Conservation (phyloP, 768 basidiomycete species). For the Naganishia vaughanmartiniae region DNA sequence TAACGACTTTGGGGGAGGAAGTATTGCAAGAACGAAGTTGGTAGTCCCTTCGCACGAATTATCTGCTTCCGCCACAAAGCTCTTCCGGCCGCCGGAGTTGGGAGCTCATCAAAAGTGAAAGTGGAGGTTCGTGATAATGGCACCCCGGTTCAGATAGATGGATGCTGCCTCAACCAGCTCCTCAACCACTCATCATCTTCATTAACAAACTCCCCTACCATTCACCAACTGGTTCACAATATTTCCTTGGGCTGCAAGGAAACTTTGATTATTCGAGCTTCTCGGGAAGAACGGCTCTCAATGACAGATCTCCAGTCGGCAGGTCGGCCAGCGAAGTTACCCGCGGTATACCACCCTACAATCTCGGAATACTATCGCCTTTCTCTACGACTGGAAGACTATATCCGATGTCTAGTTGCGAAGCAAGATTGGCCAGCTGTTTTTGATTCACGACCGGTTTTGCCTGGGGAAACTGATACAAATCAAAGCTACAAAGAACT, state of each 20-base stretch:
- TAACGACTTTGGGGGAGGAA: too few relatives aligned
- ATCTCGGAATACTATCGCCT: slow-evolving; percentile 45
- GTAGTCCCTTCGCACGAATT: background rate
- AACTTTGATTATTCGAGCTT: too few relatives aligned
- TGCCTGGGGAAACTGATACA: background rate
- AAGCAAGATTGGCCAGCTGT: slow-evolving; percentile 1
- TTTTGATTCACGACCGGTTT: background rate
- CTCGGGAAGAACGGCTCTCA: too few relatives aligned
- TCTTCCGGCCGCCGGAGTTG: too few relatives aligned
- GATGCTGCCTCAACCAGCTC: too few relatives aligned
- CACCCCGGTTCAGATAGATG: background rate
- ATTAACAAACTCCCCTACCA: too few relatives aligned
- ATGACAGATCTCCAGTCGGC: background rate
- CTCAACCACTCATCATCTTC: too few relatives aligned
- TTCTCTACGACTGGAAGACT: slow-evolving; percentile 36
- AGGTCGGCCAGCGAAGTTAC: background rate
- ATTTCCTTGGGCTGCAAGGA: too few relatives aligned
- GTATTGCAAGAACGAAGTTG: too few relatives aligned
- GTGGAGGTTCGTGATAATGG: background rate
- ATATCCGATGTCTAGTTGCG: slow-evolving; percentile 24
- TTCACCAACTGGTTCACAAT: too few relatives aligned
- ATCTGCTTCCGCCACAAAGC: slow-evolving; percentile 1
- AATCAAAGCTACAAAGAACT: background rate
- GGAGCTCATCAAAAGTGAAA: background rate
- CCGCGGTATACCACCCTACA: slow-evolving; percentile 34